Evolutionary conservation across 495 filamentous ascomycete genomes (phyloP).

Genomic region (Annulohypoxylon moriforme): DNA sequence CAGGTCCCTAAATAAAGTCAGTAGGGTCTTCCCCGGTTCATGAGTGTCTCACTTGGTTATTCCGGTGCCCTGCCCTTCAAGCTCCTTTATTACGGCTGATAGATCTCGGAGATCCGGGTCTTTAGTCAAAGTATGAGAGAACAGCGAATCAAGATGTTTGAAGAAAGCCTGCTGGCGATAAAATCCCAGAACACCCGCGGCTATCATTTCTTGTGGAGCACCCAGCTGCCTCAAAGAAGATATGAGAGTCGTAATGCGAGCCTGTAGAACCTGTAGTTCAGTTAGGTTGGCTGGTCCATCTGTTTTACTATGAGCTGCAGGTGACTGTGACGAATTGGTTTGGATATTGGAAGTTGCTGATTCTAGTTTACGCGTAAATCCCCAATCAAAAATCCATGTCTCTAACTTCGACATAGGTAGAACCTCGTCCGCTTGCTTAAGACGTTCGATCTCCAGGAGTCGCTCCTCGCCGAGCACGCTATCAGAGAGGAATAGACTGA

Average conservation of each 20-base stretch:
- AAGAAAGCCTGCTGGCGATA: not conserved
- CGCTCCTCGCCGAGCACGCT: not conserved
- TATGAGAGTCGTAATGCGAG: not conserved
- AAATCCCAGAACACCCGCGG: not conserved
- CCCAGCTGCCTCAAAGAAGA: not conserved
- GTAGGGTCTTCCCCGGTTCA: not conserved
- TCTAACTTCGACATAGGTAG: conserved; percentile 3
- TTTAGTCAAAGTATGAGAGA: not conserved
- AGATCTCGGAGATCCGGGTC: not conserved
- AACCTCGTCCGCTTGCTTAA: not conserved
- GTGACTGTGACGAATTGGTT: not conserved
- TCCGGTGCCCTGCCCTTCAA: not conserved
- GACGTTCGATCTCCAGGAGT: not conserved
- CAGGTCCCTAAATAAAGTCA: not conserved
- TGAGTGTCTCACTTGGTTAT: not conserved
- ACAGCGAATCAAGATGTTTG: not conserved
- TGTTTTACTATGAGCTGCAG: not conserved
- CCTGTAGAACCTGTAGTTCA: not conserved
- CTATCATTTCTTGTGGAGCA: not conserved
- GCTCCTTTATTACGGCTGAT: not conserved
- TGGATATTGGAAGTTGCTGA: not conserved
- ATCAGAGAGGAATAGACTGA: not conserved
- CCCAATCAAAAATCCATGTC: not conserved
- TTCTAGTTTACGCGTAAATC: not conserved
- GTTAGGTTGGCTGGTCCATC: not conserved